A percentile compares a stretch with the other conserved stretches of the same genome.
Evolutionary conservation across 1,284 basidiomycete species (phyloP).

Genomic region (Cryptococcus maquisensis): DNA sequence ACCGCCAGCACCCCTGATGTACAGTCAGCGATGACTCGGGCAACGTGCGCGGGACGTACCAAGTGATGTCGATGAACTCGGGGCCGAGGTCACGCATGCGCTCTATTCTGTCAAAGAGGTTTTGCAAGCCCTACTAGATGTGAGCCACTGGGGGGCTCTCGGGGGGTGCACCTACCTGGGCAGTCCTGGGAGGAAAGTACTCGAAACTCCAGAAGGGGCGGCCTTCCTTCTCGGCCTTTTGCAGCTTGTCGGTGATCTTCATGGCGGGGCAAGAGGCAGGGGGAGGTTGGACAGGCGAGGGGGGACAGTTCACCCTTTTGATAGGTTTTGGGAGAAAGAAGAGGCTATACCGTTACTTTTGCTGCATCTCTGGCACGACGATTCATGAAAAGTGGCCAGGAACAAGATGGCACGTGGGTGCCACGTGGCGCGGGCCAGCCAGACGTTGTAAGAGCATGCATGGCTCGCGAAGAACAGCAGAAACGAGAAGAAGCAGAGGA

Average conservation of each 20-base stretch:
- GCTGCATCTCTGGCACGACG: not conserved
- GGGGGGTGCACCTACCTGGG: conserved; percentile 59
- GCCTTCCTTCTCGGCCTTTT: conserved; percentile 72
- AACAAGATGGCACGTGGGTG: too few species aligned
- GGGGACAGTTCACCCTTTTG: not conserved
- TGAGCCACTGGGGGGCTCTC: not conserved
- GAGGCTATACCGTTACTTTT: not conserved
- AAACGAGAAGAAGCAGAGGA: too few species aligned
- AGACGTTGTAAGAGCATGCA: too few species aligned
- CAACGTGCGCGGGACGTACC: conserved; percentile 54
- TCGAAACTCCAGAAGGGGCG: conserved; percentile 94
- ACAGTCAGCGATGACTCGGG: not conserved
- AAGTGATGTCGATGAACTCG: conserved; percentile 98
- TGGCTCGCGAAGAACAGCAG: too few species aligned
- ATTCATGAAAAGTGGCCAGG: too few species aligned
- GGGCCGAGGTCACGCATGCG: conserved; percentile 94
- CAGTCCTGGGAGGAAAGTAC: conserved; percentile 91
- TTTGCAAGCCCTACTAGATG: conserved; percentile 72
- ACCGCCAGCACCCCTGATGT: conserved; percentile 84
- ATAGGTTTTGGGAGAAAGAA: not conserved
- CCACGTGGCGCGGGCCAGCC: too few species aligned
- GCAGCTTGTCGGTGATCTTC: conserved; percentile 88
- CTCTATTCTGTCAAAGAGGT: conserved; percentile 92
- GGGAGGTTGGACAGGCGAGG: not conserved
- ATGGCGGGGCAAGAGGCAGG: conserved; percentile 49